Conservation (phyloP, 192 early-diverging fungal species). For the Coemansia sp. region DNA sequence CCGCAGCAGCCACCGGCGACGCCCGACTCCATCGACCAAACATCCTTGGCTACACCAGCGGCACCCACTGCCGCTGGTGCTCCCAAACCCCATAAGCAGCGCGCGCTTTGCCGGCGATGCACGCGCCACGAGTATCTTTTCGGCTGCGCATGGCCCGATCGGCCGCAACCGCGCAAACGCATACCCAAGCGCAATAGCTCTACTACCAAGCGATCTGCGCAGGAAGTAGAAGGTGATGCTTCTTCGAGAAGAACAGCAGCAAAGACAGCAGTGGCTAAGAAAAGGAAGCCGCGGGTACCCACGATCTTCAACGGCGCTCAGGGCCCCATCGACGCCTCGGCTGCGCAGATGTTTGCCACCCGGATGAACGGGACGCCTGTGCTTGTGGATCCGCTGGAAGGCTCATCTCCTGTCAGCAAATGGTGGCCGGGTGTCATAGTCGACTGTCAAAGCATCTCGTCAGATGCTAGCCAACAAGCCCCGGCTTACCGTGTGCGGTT, state of each 20-base stretch:
- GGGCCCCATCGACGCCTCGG: conserved; percentile 13
- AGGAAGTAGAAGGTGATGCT: background rate
- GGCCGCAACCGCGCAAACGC: conserved; percentile 16
- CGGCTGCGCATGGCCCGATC: conserved; percentile 42
- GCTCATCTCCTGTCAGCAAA: background rate
- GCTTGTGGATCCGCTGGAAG: conserved; percentile 48
- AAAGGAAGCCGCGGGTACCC: background rate
- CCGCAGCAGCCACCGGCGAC: background rate
- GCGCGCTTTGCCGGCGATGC: conserved; percentile 26
- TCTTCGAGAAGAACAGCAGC: background rate
- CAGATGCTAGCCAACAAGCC: background rate
- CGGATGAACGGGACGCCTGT: conserved; percentile 36
- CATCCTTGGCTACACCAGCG: too few species aligned
- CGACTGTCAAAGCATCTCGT: background rate
- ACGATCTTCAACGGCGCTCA: conserved; percentile 45
- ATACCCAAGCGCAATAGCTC: background rate
- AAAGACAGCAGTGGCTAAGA: background rate
- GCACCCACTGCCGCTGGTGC: too few species aligned
- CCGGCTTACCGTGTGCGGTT: conserved; percentile 11
- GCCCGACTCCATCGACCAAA: background rate
- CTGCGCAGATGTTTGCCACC: conserved; percentile 36
- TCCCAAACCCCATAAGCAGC: background rate
- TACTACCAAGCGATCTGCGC: background rate
- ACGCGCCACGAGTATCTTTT: conserved; percentile 38
- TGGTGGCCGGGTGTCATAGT: conserved; percentile 56